Conservation (phyloP, 176 grass and related monocot species). For the Thalia dealbata region DNA sequence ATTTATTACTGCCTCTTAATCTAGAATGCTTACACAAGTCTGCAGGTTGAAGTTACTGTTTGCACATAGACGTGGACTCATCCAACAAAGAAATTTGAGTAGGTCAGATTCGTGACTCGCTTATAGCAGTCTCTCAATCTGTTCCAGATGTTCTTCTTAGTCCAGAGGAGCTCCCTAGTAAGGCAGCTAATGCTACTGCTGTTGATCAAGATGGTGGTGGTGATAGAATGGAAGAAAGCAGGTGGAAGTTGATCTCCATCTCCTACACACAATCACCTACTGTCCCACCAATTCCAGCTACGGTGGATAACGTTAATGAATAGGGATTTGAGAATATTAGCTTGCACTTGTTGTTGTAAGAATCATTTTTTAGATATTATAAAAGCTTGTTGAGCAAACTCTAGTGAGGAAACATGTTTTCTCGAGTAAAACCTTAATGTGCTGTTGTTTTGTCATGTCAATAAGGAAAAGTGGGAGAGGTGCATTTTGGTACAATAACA, state of each 20-base stretch:
- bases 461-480: too few relatives aligned
- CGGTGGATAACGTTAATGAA: neutral
- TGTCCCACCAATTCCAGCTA: neutral
- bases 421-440: too few relatives aligned
- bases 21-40: too few relatives aligned
- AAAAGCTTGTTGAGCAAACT: too few relatives aligned
- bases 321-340: neutral
- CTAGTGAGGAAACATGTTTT: too few relatives aligned
- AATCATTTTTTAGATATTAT: too few relatives aligned
- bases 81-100: neutral
- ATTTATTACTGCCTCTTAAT: too few relatives aligned
- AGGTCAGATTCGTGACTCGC: neutral
- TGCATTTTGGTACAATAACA: too few relatives aligned
- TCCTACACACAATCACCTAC: neutral
- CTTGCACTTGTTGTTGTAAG: neutral
- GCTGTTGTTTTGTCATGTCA: too few relatives aligned
- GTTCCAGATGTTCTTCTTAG: neutral
- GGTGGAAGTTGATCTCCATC: neutral
- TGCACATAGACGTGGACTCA: neutral
- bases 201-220: neutral
- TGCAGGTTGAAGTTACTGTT: too few relatives aligned
- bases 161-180: neutral
- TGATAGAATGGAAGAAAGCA: neutral
- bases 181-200: neutral
- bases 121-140: neutral